Percentiles rank a stretch among this genome's conserved stretches.
These are phyloP conservation scores for Colletotrichum tofieldiae DNA, from an alignment of 2,329 filamentous ascomycete species.

Conservation along the genomic window DNA sequence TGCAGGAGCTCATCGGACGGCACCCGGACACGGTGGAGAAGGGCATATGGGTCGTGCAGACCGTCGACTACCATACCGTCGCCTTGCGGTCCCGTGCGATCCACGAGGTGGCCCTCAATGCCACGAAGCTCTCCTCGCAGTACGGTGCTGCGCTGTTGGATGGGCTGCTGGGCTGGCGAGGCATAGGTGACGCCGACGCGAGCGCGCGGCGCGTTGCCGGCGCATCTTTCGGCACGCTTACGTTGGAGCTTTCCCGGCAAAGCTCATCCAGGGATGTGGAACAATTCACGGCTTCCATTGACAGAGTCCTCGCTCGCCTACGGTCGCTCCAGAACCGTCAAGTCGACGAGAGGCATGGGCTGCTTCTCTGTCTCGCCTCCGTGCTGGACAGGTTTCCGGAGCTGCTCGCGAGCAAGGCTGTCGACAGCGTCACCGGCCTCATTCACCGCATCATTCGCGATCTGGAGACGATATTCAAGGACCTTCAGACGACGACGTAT, in stretches of 20 bases:
- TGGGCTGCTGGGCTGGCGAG: slow-evolving; percentile 86
- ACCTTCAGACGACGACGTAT: slow-evolving; percentile 60
- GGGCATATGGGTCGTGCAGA: slow-evolving; percentile 89
- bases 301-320: slow-evolving; percentile 62
- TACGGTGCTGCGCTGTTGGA: slow-evolving; percentile 80
- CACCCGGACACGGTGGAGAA: slow-evolving; percentile 88
- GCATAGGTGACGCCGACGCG: slow-evolving; percentile 85
- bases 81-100: slow-evolving; percentile 89
- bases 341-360: slow-evolving; percentile 79
- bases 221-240: slow-evolving; percentile 75
- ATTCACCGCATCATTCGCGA: slow-evolving; percentile 42
- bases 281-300: slow-evolving; percentile 55
- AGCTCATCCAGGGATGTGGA: slow-evolving; percentile 43
- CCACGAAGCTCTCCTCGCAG: slow-evolving; percentile 77
- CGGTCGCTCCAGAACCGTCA: slow-evolving; percentile 68
- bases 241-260: slow-evolving; percentile 55
- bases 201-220: slow-evolving; percentile 82
- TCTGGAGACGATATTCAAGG: slow-evolving; percentile 56
- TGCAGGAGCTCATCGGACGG: slow-evolving; percentile 94
- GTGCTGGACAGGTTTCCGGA: slow-evolving; percentile 66
- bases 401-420: slow-evolving; percentile 44
- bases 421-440: slow-evolving; percentile 12
- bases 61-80: slow-evolving; percentile 93
- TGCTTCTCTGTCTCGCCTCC: slow-evolving; percentile 74
- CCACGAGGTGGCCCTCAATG: slow-evolving; percentile 79